phyloP scores from a whole-genome alignment of 495 filamentous ascomycete genomes.

The Filosporella fistucella region DNA sequence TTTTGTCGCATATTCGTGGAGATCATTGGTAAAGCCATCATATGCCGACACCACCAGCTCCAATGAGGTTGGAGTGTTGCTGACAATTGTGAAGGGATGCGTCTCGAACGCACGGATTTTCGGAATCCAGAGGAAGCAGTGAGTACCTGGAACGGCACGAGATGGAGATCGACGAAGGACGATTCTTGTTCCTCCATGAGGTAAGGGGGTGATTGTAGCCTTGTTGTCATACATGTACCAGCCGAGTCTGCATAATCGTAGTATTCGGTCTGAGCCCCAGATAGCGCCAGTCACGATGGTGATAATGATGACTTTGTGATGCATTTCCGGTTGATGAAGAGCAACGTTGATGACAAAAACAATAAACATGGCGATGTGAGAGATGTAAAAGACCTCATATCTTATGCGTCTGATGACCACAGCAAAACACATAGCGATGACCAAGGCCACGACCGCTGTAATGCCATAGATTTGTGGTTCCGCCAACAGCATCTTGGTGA shows the following conservation, averaged over 20 bases:
- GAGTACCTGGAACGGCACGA: conserved; percentile 47
- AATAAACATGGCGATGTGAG: conserved; percentile 48
- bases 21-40: conserved; percentile 52
- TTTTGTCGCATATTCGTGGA: conserved; percentile 44
- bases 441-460: conserved; percentile 41
- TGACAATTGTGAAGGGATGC: conserved; percentile 60
- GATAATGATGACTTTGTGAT: conserved; percentile 34
- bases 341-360: conserved; percentile 43
- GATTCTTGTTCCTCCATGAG: conserved; percentile 51
- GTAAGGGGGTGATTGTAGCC: conserved; percentile 48
- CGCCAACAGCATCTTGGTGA: conserved; percentile 29
- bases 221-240: conserved; percentile 51
- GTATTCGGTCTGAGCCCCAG: conserved; percentile 47
- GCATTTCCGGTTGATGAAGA: conserved; percentile 45
- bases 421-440: conserved; percentile 33
- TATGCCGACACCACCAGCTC: conserved; percentile 53
- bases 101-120: conserved; percentile 50
- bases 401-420: conserved; percentile 30
- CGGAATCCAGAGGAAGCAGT: conserved; percentile 58
- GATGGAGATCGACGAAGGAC: conserved; percentile 42
- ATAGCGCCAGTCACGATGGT: conserved; percentile 39
- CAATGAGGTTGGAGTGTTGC: conserved; percentile 27
- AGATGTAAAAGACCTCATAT: conserved; percentile 57
- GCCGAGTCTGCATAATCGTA: conserved; percentile 39
- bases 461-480: conserved; percentile 40